These are phyloP conservation scores for Solanum paucissectum DNA, from an alignment of 257 asterid genomes.

Conservation along the genomic window DNA sequence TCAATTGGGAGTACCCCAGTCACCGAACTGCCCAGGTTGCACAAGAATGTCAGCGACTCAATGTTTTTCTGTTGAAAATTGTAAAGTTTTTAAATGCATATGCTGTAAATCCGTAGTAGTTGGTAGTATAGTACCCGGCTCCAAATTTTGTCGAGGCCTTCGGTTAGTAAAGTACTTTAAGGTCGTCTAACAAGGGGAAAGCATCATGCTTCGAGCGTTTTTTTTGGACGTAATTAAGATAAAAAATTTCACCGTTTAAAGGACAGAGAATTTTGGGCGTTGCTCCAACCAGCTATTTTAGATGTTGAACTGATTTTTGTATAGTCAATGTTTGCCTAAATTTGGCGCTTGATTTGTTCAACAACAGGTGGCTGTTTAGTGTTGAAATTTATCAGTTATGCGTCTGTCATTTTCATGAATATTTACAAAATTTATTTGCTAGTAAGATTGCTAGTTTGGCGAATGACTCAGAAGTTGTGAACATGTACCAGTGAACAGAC, in stretches of 20 bases:
- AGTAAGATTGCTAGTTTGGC: not conserved
- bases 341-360: not conserved
- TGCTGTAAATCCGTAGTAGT: slow-evolving; percentile 2
- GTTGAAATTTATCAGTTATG: not conserved
- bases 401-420: not conserved
- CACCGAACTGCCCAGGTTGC: slow-evolving; percentile 75
- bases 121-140: not conserved
- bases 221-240: not conserved
- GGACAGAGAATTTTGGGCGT: not conserved
- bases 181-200: not conserved
- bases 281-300: not conserved
- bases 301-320: not conserved
- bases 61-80: slow-evolving; percentile 81
- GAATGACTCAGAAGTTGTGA: not conserved
- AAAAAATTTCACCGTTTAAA: not conserved
- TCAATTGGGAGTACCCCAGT: slow-evolving; percentile 21
- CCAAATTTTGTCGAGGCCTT: not conserved
- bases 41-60: slow-evolving; percentile 56
- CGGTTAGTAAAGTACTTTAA: not conserved
- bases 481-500: not conserved
- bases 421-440: not conserved
- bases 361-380: not conserved
- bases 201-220: not conserved
- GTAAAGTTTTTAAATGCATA: not conserved
- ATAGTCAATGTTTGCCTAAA: not conserved